Percentiles rank a stretch among this genome's conserved stretches.
These are phyloP conservation scores for Lodderomyces margitis DNA, from an alignment of 1,139 yeast species.

Conservation along the genomic window DNA sequence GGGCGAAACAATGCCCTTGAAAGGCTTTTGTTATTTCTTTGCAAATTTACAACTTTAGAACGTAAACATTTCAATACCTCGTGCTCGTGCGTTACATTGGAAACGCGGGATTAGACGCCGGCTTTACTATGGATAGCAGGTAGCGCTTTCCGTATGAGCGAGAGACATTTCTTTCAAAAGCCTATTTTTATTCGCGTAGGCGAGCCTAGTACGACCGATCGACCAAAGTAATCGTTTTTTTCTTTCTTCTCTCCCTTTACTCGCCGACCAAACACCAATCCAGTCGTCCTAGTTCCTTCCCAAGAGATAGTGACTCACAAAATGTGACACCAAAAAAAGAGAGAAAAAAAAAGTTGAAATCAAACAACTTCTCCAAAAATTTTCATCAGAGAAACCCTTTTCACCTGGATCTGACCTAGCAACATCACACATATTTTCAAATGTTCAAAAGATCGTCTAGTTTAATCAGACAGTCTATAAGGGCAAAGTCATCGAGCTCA, in stretches of 20 bases:
- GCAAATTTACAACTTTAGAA: too few species aligned
- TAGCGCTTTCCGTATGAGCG: not conserved
- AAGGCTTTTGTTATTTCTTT: too few species aligned
- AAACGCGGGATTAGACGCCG: not conserved
- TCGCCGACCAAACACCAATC: not conserved
- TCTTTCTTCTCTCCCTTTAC: not conserved
- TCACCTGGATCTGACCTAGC: not conserved
- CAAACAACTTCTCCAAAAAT: not conserved
- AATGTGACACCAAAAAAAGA: slow-evolving; percentile 3
- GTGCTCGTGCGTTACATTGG: not conserved
- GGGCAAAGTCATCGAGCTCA: slow-evolving; percentile 49
- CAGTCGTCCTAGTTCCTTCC: not conserved
- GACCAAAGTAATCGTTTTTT: not conserved
- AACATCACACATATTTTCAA: not conserved
- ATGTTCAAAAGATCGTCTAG: slow-evolving; percentile 14
- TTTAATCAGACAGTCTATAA: slow-evolving; percentile 13
- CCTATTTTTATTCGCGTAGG: too few species aligned
- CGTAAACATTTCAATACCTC: too few species aligned
- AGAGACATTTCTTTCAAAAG: not conserved
- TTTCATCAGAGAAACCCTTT: not conserved
- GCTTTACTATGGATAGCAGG: not conserved
- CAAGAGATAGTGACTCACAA: not conserved
- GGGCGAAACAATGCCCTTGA: too few species aligned
- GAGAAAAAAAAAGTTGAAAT: slow-evolving; percentile 2
- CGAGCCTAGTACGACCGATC: too few species aligned